These are phyloP conservation scores for Fusarium sulawesiense DNA, from an alignment of 2,329 filamentous ascomycete genomes.

Conservation along the genomic window DNA sequence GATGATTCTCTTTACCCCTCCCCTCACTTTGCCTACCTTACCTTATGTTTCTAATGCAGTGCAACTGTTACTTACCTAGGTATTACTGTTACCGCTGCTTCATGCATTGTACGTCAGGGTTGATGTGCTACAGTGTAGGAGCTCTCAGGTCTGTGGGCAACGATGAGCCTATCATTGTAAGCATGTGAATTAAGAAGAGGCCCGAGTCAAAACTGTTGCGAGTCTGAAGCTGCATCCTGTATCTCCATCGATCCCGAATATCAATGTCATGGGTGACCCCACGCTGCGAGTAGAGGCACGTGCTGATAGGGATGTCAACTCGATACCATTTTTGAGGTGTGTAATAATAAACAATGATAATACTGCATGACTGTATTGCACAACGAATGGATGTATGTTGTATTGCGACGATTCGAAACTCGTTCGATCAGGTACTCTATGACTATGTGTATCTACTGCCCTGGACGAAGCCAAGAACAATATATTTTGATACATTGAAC, in stretches of 20 bases:
- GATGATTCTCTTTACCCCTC: conserved; percentile 31
- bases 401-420: neutral
- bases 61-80: conserved; percentile 5
- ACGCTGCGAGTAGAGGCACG: conserved; percentile 36
- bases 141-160: conserved; percentile 31
- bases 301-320: conserved; percentile 40
- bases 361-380: conserved; percentile 7
- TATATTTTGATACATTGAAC: neutral
- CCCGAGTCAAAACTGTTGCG: conserved; percentile 29
- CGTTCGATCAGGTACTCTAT: neutral
- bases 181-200: conserved; percentile 45
- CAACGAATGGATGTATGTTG: neutral
- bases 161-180: conserved; percentile 48
- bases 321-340: conserved; percentile 27
- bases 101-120: conserved; percentile 38
- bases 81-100: conserved; percentile 3
- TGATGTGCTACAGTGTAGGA: conserved; percentile 30
- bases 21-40: conserved; percentile 6
- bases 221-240: conserved; percentile 32
- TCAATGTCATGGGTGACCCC: conserved; percentile 32
- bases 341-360: conserved; percentile 15
- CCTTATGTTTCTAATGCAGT: conserved; percentile 6
- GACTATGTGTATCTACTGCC: neutral
- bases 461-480: neutral
- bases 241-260: conserved; percentile 9